These are phyloP conservation scores for Papilionanthe hybrid DNA, from an alignment of 116 monocot species.

Conservation along the genomic window DNA sequence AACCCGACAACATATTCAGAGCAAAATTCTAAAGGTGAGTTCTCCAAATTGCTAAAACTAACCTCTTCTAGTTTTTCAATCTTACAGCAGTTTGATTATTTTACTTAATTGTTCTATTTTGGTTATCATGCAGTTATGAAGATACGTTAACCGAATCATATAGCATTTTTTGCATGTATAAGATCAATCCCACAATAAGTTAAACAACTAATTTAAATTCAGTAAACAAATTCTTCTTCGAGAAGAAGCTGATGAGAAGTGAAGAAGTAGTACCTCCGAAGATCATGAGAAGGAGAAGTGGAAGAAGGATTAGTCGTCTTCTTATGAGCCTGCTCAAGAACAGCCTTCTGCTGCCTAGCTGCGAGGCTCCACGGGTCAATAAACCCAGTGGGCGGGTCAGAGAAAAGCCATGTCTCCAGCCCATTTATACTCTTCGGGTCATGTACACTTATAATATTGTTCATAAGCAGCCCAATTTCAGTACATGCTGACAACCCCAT, in stretches of 20 bases:
- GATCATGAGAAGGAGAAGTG: constrained; percentile 4
- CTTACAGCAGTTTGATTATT: too few relatives aligned
- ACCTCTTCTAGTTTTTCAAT: too few relatives aligned
- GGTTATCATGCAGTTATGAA: too few relatives aligned
- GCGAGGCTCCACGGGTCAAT: constrained; percentile 72
- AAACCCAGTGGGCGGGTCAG: constrained; percentile 13
- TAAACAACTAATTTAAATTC: background rate
- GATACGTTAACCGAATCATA: too few relatives aligned
- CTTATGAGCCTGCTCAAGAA: constrained; percentile 36
- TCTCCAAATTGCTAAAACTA: too few relatives aligned
- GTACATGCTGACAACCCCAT: background rate
- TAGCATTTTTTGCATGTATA: too few relatives aligned
- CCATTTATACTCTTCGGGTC: background rate
- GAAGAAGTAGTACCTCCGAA: constrained; percentile 5
- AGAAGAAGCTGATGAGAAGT: too few relatives aligned
- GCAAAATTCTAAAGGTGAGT: too few relatives aligned
- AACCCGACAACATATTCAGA: too few relatives aligned
- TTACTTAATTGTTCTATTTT: too few relatives aligned
- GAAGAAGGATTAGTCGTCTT: background rate
- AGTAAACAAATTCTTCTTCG: too few relatives aligned
- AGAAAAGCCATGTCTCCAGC: background rate
- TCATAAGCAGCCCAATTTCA: background rate
- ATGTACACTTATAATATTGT: background rate
- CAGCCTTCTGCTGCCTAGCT: constrained; percentile 61
- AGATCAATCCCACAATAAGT: background rate